Conservation (phyloP, 805 yeast genomes). For the Candida bentonensis region DNA sequence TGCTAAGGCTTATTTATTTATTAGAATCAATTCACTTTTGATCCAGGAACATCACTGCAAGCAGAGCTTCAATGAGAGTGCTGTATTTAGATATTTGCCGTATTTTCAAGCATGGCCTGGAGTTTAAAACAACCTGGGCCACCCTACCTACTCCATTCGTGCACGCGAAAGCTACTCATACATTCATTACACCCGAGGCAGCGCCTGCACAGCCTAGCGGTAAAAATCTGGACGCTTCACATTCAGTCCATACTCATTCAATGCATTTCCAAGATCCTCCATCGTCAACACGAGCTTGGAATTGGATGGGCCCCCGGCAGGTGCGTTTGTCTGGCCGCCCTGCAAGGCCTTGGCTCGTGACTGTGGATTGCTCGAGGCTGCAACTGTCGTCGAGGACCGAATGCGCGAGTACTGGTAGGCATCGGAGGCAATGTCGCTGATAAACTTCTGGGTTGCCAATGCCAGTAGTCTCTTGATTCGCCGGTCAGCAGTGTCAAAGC, state of each 20-base stretch:
- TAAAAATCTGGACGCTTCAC: constrained; percentile 88
- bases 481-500: constrained; percentile 66
- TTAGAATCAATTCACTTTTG: too few relatives aligned
- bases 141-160: too few relatives aligned
- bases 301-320: constrained; percentile 20
- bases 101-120: too few relatives aligned
- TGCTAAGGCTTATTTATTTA: too few relatives aligned
- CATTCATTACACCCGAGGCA: too few relatives aligned
- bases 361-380: constrained; percentile 74
- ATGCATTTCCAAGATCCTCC: constrained; percentile 85
- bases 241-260: constrained; percentile 85
- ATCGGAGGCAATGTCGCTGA: constrained; percentile 88
- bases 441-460: constrained; percentile 88
- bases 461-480: constrained; percentile 76
- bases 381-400: constrained; percentile 77
- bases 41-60: too few relatives aligned
- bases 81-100: too few relatives aligned
- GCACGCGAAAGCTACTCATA: too few relatives aligned
- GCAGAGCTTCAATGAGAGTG: too few relatives aligned
- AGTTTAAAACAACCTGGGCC: too few relatives aligned
- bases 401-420: constrained; percentile 93
- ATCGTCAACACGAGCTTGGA: constrained; percentile 79
- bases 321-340: constrained; percentile 21
- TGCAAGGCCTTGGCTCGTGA: constrained; percentile 39
- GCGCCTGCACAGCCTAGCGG: constrained; percentile 33